Conservation (phyloP, 306 rosid genomes). For the Lathyrus tuberosus region DNA sequence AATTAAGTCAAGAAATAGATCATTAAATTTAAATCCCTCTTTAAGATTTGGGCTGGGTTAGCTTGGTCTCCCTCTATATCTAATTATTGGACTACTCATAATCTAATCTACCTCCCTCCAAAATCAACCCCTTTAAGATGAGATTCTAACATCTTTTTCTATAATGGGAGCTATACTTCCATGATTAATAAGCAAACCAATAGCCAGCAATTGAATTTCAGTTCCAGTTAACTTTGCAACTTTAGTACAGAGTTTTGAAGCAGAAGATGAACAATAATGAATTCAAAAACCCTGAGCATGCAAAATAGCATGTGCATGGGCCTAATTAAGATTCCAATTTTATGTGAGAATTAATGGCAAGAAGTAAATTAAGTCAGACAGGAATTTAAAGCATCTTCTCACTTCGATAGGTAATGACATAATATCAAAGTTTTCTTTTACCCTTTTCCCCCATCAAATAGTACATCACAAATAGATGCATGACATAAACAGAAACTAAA, state of each 20-base stretch:
- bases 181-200: conserved; percentile 31
- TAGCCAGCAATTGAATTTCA: conserved; percentile 15
- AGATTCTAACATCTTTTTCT: neutral
- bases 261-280: conserved; percentile 28
- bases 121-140: neutral
- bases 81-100: neutral
- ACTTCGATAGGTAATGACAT: conserved; percentile 17
- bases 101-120: neutral
- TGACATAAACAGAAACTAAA: conserved; percentile 32
- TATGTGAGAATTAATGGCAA: conserved; percentile 10
- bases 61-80: neutral
- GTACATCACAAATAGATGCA: conserved; percentile 30
- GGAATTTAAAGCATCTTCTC: conserved; percentile 24
- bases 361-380: conserved; percentile 26
- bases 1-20: neutral
- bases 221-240: conserved; percentile 28
- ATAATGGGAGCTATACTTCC: conserved; percentile 7
- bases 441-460: conserved; percentile 14
- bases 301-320: conserved; percentile 26
- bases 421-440: neutral
- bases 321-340: conserved; percentile 12
- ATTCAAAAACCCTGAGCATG: conserved; percentile 18
- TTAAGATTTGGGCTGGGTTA: neutral
- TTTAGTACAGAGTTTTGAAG: conserved; percentile 19
- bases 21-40: conserved; percentile 5